phyloP scores from a whole-genome alignment of 139 green algal species.

The Trebouxia sp. region DNA sequence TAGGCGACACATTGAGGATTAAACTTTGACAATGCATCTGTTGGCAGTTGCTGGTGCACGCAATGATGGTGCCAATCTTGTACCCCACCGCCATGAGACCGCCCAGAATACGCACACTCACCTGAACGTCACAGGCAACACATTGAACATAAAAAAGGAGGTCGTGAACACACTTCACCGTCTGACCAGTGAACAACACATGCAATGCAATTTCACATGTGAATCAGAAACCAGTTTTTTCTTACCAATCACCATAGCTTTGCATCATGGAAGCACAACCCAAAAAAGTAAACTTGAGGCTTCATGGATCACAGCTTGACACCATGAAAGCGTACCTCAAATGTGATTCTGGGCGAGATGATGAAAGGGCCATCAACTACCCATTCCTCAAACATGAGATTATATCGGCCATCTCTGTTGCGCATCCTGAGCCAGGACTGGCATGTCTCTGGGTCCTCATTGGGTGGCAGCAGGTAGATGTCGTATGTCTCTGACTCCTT shows the following conservation, averaged over 20 bases:
- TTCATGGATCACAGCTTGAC: too few species aligned
- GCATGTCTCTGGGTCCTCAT: slow-evolving; percentile 94
- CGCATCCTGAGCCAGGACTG: slow-evolving; percentile 96
- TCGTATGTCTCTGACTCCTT: slow-evolving; percentile 67
- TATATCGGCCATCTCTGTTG: slow-evolving; percentile 94
- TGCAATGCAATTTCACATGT: too few species aligned
- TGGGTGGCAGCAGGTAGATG: slow-evolving; percentile 93
- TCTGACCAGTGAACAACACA: too few species aligned
- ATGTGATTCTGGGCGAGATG: slow-evolving; percentile 93
- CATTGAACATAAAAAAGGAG: too few species aligned
- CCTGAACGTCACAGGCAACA: too few species aligned
- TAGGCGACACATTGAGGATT: not conserved
- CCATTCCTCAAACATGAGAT: slow-evolving; percentile 98
- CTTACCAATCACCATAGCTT: too few species aligned
- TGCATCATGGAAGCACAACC: too few species aligned
- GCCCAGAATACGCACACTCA: too few species aligned
- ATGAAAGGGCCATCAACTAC: slow-evolving; percentile 92
- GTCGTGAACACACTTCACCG: too few species aligned
- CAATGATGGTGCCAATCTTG: slow-evolving; percentile 92
- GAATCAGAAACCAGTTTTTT: too few species aligned
- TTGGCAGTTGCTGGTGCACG: slow-evolving; percentile 63
- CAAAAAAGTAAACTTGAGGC: too few species aligned
- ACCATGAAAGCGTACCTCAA: slow-evolving; percentile 73
- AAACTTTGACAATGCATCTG: not conserved
- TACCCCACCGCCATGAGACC: slow-evolving; percentile 97